These are phyloP conservation scores for Liriodendron chinense DNA, from an alignment of 164 flowering plant genomes.

Conservation along the genomic window DNA sequence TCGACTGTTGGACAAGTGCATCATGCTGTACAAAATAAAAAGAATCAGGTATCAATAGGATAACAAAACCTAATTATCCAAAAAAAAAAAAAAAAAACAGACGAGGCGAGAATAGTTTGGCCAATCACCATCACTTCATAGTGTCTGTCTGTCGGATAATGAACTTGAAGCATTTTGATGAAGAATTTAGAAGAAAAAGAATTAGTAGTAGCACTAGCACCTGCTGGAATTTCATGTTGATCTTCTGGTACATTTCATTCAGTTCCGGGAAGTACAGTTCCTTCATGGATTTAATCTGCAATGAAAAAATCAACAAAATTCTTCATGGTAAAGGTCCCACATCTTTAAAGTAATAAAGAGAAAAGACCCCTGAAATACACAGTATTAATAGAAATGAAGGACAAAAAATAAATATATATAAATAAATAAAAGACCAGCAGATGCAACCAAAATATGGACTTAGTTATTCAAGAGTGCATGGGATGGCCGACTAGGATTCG, in stretches of 20 bases:
- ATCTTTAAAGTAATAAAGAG: neutral
- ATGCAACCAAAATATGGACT: neutral
- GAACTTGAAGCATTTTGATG: neutral
- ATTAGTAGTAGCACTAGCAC: conserved; percentile 28
- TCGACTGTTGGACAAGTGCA: conserved; percentile 54
- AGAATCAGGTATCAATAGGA: neutral
- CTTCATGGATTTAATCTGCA: conserved; percentile 73
- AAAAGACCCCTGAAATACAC: neutral
- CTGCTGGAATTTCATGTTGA: conserved; percentile 65
- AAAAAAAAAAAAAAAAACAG: too few species aligned
- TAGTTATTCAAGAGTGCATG: neutral
- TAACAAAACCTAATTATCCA: neutral
- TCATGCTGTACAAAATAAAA: conserved; percentile 45
- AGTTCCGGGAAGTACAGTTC: conserved; percentile 66
- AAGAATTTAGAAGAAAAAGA: neutral
- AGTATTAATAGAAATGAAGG: neutral
- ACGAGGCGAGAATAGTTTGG: neutral
- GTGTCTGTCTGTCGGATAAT: neutral
- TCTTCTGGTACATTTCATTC: conserved; percentile 65
- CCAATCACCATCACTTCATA: neutral
- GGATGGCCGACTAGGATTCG: too few species aligned
- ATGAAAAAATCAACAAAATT: conserved; percentile 1
- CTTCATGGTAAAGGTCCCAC: neutral
- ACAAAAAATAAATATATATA: too few species aligned
- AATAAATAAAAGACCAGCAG: neutral